Evolutionary conservation across 805 yeast genomes (phyloP).

Genomic region (Jamesozyma rosinii): DNA sequence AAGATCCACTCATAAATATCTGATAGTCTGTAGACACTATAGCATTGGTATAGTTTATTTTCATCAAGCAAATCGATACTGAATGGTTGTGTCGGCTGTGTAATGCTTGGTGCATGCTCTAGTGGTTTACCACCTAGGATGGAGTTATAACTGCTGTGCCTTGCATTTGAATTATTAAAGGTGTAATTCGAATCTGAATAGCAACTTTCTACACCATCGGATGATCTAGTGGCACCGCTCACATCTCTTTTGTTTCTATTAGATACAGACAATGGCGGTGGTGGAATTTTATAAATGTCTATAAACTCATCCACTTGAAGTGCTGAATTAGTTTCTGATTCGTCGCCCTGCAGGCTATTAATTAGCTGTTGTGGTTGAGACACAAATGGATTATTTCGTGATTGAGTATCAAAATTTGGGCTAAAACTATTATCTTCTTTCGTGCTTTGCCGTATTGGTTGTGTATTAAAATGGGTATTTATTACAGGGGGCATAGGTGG

Average conservation of each 20-base stretch:
- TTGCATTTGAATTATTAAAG: slow-evolving; percentile 24
- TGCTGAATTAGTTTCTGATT: background rate
- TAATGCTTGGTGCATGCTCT: slow-evolving; percentile 28
- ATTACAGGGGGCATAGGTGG: background rate
- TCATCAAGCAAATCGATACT: slow-evolving; percentile 40
- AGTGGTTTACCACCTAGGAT: slow-evolving; percentile 28
- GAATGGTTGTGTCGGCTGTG: slow-evolving; percentile 50
- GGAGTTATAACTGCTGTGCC: slow-evolving; percentile 29
- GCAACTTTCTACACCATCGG: slow-evolving; percentile 26
- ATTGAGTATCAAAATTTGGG: background rate
- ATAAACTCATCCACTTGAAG: slow-evolving; percentile 1
- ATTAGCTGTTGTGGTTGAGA: background rate
- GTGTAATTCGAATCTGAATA: slow-evolving; percentile 30
- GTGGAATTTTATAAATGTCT: slow-evolving; percentile 13
- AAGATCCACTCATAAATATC: slow-evolving; percentile 47
- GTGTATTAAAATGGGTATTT: background rate
- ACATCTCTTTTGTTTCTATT: slow-evolving; percentile 10
- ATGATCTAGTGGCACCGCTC: slow-evolving; percentile 20
- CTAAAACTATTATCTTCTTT: background rate
- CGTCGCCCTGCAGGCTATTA: background rate
- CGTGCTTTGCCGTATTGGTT: background rate
- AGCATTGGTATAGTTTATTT: slow-evolving; percentile 42
- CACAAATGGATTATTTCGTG: background rate
- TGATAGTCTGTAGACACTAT: slow-evolving; percentile 38
- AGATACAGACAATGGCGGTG: slow-evolving; percentile 10